phyloP scores from a whole-genome alignment of 192 early-diverging fungal species.

The Coemansia sp. region DNA sequence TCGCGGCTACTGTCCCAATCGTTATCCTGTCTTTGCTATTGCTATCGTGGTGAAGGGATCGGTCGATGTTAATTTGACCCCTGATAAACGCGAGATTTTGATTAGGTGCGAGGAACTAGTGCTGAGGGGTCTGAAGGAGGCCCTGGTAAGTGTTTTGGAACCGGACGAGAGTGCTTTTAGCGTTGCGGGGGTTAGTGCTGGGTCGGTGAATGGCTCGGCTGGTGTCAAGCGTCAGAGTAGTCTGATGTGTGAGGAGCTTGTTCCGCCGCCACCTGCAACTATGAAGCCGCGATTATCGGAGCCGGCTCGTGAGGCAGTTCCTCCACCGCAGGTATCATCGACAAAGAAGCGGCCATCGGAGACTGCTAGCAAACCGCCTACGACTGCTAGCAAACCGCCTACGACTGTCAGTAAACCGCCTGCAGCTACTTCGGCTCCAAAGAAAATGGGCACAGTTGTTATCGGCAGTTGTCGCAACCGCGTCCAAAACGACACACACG shows the following conservation, averaged over 20 bases:
- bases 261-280: neutral
- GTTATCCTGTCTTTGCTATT: constrained; percentile 80
- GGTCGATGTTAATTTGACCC: constrained; percentile 93
- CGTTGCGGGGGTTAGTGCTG: constrained; percentile 7
- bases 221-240: neutral
- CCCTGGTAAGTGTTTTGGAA: constrained; percentile 21
- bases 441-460: constrained; percentile 22
- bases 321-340: neutral
- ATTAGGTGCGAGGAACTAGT: constrained; percentile 70
- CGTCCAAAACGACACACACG: constrained; percentile 26
- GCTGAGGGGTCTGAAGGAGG: constrained; percentile 17
- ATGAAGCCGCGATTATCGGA: constrained; percentile 2
- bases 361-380: neutral
- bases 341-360: neutral
- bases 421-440: neutral
- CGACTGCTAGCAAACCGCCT: neutral
- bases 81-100: constrained; percentile 91
- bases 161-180: constrained; percentile 28
- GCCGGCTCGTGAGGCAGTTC: neutral
- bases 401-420: neutral
- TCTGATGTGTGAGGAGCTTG: neutral
- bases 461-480: constrained; percentile 43
- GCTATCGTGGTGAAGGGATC: constrained; percentile 57
- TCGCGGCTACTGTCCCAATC: constrained; percentile 63
- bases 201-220: neutral